phyloP scores from a whole-genome alignment of 208 protist species.

The Vickermania ingenoplastis region DNA sequence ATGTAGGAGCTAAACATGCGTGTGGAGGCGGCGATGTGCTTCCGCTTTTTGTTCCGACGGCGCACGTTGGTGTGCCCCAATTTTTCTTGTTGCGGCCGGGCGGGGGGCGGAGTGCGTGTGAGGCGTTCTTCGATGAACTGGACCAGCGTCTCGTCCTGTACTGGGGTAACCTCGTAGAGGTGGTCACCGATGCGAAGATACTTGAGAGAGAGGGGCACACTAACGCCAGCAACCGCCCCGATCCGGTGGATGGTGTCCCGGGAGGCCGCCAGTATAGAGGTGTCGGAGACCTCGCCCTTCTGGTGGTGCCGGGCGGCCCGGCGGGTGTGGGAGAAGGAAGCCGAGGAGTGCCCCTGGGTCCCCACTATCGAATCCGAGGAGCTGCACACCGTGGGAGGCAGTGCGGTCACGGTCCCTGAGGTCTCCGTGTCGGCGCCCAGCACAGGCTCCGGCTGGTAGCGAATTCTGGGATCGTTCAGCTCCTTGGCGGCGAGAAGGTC shows the following conservation, averaged over 20 bases:
- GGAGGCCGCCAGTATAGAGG: no score
- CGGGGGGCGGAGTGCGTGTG: not conserved
- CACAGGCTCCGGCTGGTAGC: not conserved
- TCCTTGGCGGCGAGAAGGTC: not conserved
- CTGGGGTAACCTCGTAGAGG: conserved; percentile 53
- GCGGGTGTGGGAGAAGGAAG: not conserved
- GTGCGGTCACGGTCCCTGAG: not conserved
- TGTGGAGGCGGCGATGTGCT: conserved; percentile 21
- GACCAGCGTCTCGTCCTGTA: conserved; percentile 54
- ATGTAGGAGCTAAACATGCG: conserved; percentile 31
- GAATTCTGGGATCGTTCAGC: not conserved
- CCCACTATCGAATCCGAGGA: no score
- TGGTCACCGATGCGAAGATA: conserved; percentile 57
- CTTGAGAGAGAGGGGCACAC: conserved; percentile 29
- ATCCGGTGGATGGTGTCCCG: not conserved
- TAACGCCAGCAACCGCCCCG: conserved; percentile 18
- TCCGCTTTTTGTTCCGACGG: not conserved
- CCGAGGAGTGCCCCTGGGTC: not conserved
- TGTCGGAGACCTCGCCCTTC: no score
- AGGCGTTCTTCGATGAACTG: conserved; percentile 58
- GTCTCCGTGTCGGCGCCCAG: not conserved
- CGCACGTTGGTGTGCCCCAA: no score
- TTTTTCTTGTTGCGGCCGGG: no score
- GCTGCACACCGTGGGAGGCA: not conserved
- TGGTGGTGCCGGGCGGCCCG: not conserved